phyloP scores from a whole-genome alignment of 805 yeast species.

The Wickerhamiella domercqiae region DNA sequence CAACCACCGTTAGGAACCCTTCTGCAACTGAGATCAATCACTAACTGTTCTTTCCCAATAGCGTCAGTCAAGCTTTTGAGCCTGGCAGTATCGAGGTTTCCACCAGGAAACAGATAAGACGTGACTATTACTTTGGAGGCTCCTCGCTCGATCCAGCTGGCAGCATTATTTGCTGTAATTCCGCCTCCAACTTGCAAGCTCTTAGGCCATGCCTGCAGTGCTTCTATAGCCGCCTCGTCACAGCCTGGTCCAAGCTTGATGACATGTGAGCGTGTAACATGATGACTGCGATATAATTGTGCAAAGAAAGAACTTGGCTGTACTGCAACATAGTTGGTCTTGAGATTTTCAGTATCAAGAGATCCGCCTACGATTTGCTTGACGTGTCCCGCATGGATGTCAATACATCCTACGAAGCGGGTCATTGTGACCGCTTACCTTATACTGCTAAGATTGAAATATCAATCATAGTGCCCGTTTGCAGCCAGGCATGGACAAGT shows the following conservation, averaged over 20 bases:
- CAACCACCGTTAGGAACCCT: conserved; percentile 34
- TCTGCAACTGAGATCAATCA: conserved; percentile 83
- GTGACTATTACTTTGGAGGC: conserved; percentile 88
- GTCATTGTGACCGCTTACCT: not conserved
- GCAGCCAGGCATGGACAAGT: not conserved
- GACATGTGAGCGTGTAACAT: conserved; percentile 72
- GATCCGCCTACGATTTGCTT: conserved; percentile 97
- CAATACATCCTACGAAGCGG: conserved; percentile 82
- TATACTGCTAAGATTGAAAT: not conserved
- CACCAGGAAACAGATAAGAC: conserved; percentile 72
- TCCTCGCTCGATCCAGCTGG: conserved; percentile 56
- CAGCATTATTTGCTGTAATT: conserved; percentile 57
- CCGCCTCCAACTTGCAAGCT: conserved; percentile 88
- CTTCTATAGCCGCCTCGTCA: conserved; percentile 67
- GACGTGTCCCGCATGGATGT: conserved; percentile 86
- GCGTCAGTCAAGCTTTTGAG: conserved; percentile 33
- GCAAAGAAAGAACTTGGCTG: conserved; percentile 68
- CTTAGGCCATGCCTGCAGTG: conserved; percentile 58
- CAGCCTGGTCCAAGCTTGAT: conserved; percentile 79
- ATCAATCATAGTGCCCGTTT: not conserved
- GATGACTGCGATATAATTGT: conserved; percentile 40
- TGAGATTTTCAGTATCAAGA: conserved; percentile 31
- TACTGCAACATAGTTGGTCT: conserved; percentile 66
- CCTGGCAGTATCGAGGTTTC: conserved; percentile 36
- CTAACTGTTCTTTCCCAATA: conserved; percentile 54